Conservation (phyloP, 257 asterid species). For the Osmanthus fragrans region DNA sequence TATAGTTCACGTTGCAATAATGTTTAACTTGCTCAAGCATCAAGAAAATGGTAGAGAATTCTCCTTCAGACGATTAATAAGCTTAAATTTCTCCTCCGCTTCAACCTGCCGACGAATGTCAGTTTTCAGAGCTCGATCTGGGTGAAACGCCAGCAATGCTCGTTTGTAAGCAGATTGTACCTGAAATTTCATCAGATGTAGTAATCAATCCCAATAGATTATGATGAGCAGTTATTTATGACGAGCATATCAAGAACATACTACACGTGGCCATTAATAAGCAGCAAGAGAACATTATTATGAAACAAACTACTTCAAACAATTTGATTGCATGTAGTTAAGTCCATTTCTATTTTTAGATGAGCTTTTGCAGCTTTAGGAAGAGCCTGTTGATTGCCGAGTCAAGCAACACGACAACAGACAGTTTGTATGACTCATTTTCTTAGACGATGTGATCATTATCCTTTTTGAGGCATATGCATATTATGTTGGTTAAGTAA, state of each 20-base stretch:
- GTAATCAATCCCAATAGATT: constrained; percentile 6
- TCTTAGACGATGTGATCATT: no score
- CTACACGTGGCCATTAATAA: neutral
- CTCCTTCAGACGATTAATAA: constrained; percentile 77
- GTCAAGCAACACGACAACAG: no score
- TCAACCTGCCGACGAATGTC: constrained; percentile 77
- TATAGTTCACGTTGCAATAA: neutral
- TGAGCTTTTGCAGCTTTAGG: no score
- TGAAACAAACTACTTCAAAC: constrained; percentile 3
- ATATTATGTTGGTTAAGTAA: no score
- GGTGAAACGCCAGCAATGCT: constrained; percentile 78
- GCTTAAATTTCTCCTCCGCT: constrained; percentile 96
- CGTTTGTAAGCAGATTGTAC: constrained; percentile 67
- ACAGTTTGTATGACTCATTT: no score
- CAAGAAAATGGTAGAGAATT: constrained; percentile 35
- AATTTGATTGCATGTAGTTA: neutral
- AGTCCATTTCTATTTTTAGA: neutral
- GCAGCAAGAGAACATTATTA: neutral
- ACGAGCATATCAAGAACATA: neutral
- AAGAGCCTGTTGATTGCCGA: no score
- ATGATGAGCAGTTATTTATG: neutral
- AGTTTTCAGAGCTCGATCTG: constrained; percentile 71
- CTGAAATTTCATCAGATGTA: constrained; percentile 42
- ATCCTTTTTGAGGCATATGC: no score
- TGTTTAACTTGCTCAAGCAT: neutral